A percentile compares a stretch with the other conserved stretches of the same genome.
Evolutionary conservation across 1,139 yeast genomes (phyloP).

Genomic region (Meyerozyma guilliermondii): DNA sequence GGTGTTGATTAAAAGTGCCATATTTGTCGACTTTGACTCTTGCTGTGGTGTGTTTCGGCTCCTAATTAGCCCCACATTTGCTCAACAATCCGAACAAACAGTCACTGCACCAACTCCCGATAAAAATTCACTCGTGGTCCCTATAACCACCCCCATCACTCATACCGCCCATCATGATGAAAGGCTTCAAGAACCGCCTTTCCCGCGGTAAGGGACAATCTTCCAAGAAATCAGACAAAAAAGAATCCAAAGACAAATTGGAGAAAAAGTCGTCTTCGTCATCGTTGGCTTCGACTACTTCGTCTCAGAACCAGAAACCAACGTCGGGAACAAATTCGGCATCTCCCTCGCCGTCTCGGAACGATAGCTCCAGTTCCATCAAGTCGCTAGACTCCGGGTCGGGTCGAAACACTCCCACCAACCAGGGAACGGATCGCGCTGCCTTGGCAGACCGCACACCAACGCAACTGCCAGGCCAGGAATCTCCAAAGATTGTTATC

Average conservation of each 20-base stretch:
- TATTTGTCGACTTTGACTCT: no score
- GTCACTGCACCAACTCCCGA: no score
- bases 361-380: slow-evolving; percentile 26
- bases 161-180: slow-evolving; percentile 35
- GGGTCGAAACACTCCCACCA: slow-evolving; percentile 1
- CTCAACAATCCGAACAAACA: no score
- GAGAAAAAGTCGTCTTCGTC: slow-evolving; percentile 8
- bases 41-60: no score
- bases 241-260: slow-evolving; percentile 17
- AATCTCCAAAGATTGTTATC: slow-evolving; percentile 27
- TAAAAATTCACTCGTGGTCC: no score
- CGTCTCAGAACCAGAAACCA: slow-evolving; percentile 30
- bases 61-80: no score
- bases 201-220: slow-evolving; percentile 40
- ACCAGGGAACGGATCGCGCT: background rate
- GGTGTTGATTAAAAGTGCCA: no score
- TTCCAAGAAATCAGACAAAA: slow-evolving; percentile 35
- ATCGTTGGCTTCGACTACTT: slow-evolving; percentile 17
- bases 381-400: slow-evolving; percentile 13
- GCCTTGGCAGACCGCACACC: background rate
- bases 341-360: slow-evolving; percentile 33
- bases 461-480: slow-evolving; percentile 1
- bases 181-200: slow-evolving; percentile 47
- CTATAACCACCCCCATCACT: background rate
- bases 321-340: slow-evolving; percentile 23